phyloP scores from a whole-genome alignment of 1,139 yeast genomes.

The Yamadazyma mexicana region DNA sequence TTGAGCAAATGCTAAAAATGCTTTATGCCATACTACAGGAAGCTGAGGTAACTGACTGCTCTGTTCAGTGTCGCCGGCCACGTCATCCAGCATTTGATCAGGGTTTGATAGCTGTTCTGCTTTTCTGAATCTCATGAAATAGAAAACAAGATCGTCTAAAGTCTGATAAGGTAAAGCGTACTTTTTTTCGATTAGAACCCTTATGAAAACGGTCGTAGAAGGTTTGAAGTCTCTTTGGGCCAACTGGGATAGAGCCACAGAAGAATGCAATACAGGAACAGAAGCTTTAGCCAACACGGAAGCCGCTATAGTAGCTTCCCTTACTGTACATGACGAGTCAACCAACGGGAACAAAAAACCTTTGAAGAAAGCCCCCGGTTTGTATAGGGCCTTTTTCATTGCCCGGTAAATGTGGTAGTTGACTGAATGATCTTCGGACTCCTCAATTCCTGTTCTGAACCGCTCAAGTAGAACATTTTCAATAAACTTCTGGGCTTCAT shows the following conservation, averaged over 20 bases:
- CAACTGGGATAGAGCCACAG: constrained; percentile 88
- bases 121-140: constrained; percentile 83
- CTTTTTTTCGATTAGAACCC: constrained; percentile 87
- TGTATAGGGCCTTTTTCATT: constrained; percentile 86
- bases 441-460: constrained; percentile 80
- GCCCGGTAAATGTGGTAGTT: constrained; percentile 94
- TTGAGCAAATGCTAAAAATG: constrained; percentile 90
- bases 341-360: constrained; percentile 92
- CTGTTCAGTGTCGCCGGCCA: constrained; percentile 30
- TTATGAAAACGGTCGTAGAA: constrained; percentile 85
- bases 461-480: constrained; percentile 75
- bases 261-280: constrained; percentile 91
- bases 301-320: constrained; percentile 95
- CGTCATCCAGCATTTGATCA: constrained; percentile 29
- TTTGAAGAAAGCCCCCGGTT: constrained; percentile 96
- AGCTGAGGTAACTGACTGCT: constrained; percentile 57
- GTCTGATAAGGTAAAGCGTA: constrained; percentile 97
- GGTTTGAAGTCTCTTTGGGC: constrained; percentile 85
- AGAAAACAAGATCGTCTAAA: constrained; percentile 91
- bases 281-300: constrained; percentile 88
- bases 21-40: constrained; percentile 97
- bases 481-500: constrained; percentile 85
- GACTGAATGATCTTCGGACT: constrained; percentile 64
- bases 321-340: constrained; percentile 78
- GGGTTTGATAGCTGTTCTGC: constrained; percentile 28